These are phyloP conservation scores for Suillus discolor DNA, from an alignment of 768 basidiomycete genomes.

Conservation along the genomic window DNA sequence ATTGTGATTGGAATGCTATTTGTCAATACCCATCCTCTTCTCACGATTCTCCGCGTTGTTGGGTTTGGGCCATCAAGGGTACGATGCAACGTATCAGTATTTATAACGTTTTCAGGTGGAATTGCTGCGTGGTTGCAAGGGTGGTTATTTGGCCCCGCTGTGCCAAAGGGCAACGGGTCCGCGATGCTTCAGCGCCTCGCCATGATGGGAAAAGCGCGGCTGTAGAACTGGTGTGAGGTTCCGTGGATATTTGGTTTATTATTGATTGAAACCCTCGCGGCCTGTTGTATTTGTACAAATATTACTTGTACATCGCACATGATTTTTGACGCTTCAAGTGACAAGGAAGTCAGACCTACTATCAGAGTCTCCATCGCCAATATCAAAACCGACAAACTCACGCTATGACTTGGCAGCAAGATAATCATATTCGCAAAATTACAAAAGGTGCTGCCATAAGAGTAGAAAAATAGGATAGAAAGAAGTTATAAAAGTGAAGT, in stretches of 20 bases:
- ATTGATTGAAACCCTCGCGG: too few relatives aligned
- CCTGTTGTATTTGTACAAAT: too few relatives aligned
- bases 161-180: not conserved
- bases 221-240: not conserved
- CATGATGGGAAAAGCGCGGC: not conserved
- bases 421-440: not conserved
- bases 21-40: slow-evolving; percentile 19
- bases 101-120: not conserved
- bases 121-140: not conserved
- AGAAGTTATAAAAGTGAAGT: not conserved
- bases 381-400: not conserved
- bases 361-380: not conserved
- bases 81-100: not conserved
- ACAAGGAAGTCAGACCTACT: not conserved
- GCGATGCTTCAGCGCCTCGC: not conserved
- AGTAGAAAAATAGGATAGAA: not conserved
- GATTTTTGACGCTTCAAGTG: not conserved
- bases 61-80: slow-evolving; percentile 41
- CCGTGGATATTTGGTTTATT: not conserved
- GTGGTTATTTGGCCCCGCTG: not conserved
- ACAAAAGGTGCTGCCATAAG: not conserved
- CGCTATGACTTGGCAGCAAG: not conserved
- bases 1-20: slow-evolving; percentile 9
- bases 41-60: slow-evolving; percentile 34
- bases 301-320: too few relatives aligned